phyloP scores from a whole-genome alignment of 441 rosid species.

The Adansonia gregorii region DNA sequence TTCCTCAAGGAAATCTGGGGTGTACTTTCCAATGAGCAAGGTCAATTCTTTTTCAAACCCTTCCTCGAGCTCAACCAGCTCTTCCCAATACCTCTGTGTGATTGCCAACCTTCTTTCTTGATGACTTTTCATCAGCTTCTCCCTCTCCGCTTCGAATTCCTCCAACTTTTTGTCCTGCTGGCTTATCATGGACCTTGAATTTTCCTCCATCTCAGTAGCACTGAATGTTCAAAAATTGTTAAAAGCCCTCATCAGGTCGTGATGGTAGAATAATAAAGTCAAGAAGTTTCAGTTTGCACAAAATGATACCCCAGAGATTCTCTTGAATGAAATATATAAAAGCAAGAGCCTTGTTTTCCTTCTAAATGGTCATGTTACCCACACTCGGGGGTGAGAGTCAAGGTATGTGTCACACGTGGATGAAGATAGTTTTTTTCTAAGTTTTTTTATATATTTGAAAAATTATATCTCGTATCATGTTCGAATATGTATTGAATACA shows the following conservation, averaged over 20 bases:
- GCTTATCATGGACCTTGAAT: conserved; percentile 35
- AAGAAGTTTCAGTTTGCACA: neutral
- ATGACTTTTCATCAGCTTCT: conserved; percentile 45
- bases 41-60: conserved; percentile 42
- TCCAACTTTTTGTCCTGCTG: conserved; percentile 59
- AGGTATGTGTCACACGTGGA: neutral
- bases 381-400: neutral
- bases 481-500: neutral
- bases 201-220: conserved; percentile 38
- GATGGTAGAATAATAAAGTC: neutral
- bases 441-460: neutral
- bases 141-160: conserved; percentile 51
- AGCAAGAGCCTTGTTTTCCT: neutral
- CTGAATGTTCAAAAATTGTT: conserved; percentile 9
- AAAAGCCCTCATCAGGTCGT: neutral
- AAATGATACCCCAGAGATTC: neutral
- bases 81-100: conserved; percentile 57
- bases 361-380: neutral
- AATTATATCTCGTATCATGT: neutral
- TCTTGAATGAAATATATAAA: neutral
- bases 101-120: conserved; percentile 45
- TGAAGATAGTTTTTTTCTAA: neutral
- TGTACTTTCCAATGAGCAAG: conserved; percentile 48
- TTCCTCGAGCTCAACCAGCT: conserved; percentile 56
- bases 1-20: conserved; percentile 25